Percentiles rank a stretch among this genome's conserved stretches.
phyloP scores from a whole-genome alignment of 257 asterid species.

The Nicotiana noctiflora region DNA sequence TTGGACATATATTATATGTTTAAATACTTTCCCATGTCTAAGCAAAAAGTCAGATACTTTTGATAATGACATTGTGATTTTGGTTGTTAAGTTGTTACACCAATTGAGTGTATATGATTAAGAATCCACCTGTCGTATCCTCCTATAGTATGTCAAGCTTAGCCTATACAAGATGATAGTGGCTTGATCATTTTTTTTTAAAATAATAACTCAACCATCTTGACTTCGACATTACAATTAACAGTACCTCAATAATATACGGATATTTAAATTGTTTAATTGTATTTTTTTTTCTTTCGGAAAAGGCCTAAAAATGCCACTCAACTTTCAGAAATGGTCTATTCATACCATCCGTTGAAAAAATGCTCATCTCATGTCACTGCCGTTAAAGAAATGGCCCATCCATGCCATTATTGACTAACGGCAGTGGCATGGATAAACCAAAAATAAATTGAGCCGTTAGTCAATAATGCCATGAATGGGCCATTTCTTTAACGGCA shows the following conservation, averaged over 20 bases:
- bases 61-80: conserved; percentile 14
- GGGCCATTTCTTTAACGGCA: no score
- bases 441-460: no score
- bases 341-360: no score
- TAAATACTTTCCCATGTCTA: background rate
- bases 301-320: no score
- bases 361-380: no score
- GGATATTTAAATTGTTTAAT: background rate
- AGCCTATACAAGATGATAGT: background rate
- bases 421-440: no score
- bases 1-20: background rate
- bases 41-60: conserved; percentile 22
- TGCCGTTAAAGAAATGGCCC: no score
- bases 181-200: background rate
- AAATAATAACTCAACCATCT: background rate
- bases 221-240: background rate
- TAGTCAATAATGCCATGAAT: no score
- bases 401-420: no score
- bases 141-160: conserved; percentile 18
- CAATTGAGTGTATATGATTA: conserved; percentile 25
- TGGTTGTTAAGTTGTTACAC: conserved; percentile 61
- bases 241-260: background rate
- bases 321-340: no score
- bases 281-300: no score
- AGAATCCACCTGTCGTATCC: conserved; percentile 26